Evolutionary conservation across 306 rosid species (phyloP).

Genomic region (Delonix regia): DNA sequence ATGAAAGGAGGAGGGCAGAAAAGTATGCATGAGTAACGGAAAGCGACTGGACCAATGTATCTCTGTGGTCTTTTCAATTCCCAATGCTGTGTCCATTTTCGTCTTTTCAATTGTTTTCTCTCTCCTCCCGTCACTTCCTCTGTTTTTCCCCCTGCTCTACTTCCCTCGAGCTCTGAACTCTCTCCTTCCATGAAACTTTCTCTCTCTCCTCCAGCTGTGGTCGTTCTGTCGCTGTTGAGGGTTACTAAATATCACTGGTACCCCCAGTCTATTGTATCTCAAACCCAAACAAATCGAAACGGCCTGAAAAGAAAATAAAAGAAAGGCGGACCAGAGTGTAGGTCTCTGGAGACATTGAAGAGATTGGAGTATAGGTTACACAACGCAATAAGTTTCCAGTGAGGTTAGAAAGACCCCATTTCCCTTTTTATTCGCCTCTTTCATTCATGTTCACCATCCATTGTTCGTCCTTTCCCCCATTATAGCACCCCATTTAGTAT

Average conservation of each 20-base stretch:
- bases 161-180: background rate
- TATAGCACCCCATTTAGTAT: background rate
- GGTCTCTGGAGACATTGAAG: constrained; percentile 18
- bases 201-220: constrained; percentile 7
- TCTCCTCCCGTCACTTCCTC: background rate
- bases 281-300: background rate
- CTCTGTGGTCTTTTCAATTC: constrained; percentile 35
- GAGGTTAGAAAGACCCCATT: constrained; percentile 24
- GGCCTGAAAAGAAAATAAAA: background rate
- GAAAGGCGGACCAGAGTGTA: background rate
- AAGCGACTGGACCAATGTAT: constrained; percentile 34
- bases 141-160: constrained; percentile 18
- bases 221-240: constrained; percentile 18
- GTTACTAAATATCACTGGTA: constrained; percentile 3
- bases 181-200: background rate
- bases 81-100: constrained; percentile 47
- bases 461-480: background rate
- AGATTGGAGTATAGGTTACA: background rate
- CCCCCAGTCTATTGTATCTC: background rate
- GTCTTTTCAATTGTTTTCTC: constrained; percentile 31
- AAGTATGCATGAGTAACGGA: constrained; percentile 4
- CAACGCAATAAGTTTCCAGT: constrained; percentile 18
- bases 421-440: background rate
- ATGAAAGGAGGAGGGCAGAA: too few relatives aligned
- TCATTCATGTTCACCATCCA: constrained; percentile 6